Percentiles rank a stretch among this genome's conserved stretches.
Evolutionary conservation across 2,329 filamentous ascomycete genomes (phyloP).

Genomic region (Beauveria sp.): DNA sequence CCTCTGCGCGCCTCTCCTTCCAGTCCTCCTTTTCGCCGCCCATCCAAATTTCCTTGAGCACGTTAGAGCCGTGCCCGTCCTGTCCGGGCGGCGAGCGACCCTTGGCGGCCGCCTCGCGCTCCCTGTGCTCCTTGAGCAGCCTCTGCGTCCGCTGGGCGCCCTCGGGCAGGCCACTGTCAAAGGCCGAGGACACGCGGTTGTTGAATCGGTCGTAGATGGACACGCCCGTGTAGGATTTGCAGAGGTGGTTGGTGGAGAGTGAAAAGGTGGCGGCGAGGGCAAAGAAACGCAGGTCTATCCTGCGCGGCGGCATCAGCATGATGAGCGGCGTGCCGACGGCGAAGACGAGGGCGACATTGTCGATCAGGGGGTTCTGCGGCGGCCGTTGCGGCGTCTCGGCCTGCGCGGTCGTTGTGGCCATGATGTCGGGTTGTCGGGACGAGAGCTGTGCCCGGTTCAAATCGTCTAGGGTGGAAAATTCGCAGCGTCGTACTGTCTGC

Average conservation of each 20-base stretch:
- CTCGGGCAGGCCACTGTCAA: slow-evolving; percentile 50
- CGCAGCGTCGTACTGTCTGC: background rate
- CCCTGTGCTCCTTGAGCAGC: slow-evolving; percentile 39
- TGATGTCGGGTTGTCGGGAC: background rate
- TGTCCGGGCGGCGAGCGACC: slow-evolving; percentile 14
- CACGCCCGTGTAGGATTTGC: slow-evolving; percentile 47
- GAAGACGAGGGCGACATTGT: slow-evolving; percentile 40
- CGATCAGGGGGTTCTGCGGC: slow-evolving; percentile 30
- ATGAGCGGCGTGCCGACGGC: slow-evolving; percentile 39
- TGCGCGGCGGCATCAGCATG: slow-evolving; percentile 44
- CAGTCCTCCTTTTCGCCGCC: slow-evolving; percentile 48
- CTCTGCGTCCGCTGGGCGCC: slow-evolving; percentile 39
- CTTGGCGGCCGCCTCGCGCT: slow-evolving; percentile 26
- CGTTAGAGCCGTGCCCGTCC: slow-evolving; percentile 23
- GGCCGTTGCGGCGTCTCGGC: slow-evolving; percentile 17
- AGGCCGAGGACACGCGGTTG: slow-evolving; percentile 34
- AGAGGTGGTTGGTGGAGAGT: slow-evolving; percentile 47
- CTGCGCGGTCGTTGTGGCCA: slow-evolving; percentile 4
- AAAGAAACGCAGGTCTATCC: slow-evolving; percentile 41
- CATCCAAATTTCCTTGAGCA: slow-evolving; percentile 48
- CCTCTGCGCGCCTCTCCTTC: slow-evolving; percentile 42
- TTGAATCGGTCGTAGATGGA: slow-evolving; percentile 42
- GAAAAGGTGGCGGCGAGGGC: slow-evolving; percentile 43
- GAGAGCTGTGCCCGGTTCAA: background rate
- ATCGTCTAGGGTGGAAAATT: background rate